Base-by-base conservation (phyloP, 305 asterid species). In the Stenogyne calaminthoides region DNA sequence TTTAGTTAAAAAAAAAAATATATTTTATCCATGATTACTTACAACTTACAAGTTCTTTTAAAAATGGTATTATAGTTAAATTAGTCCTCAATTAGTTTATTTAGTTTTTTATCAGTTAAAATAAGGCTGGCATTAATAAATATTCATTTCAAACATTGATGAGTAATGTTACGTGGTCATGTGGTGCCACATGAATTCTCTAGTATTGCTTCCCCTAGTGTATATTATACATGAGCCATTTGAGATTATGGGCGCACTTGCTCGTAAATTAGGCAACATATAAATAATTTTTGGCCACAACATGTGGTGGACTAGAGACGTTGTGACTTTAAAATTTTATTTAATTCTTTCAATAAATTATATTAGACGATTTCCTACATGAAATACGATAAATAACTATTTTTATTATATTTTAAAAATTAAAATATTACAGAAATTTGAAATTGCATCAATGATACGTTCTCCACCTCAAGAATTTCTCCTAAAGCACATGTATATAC, bases 281-380 rank as follows among this genome's bases (percentile, higher is more conserved):
- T 76, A 64, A 55, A 55, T 64, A 29, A 70, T 36, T 44, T 39
- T 20, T 65, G 72, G 72, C 55, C 46, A n/a, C 58, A 64, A 46
- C 47, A 40, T 44, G 73, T 64, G 80, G 73, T 64, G 57, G 63
- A 67, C 47, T 63, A 76, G 19, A 76, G 19, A 47, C 37, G 6
- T 22, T 12, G 12, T 47, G 22, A 46, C 32, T 29, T 76, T 36
- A 34, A 39, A 51, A 49, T 67, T 52, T 55, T 47, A 67, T 57
- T 52, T 36, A 7, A 7, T 36, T 47, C 40, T 61, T 47, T 18
- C 39, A 18, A 11, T 61, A 71, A 60, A 46, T 6, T 15, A 6
- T 49, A 15, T 5, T 32, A 32, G 2, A 32, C 36, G 7, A 5
- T 32, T 6, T 3, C 32, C 0, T 32, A 3, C 36, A 4, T 5